Percentiles rank a stretch among this genome's conserved stretches.
phyloP scores from a whole-genome alignment of 139 green algal species.

The Ettlia oleoabundans region DNA sequence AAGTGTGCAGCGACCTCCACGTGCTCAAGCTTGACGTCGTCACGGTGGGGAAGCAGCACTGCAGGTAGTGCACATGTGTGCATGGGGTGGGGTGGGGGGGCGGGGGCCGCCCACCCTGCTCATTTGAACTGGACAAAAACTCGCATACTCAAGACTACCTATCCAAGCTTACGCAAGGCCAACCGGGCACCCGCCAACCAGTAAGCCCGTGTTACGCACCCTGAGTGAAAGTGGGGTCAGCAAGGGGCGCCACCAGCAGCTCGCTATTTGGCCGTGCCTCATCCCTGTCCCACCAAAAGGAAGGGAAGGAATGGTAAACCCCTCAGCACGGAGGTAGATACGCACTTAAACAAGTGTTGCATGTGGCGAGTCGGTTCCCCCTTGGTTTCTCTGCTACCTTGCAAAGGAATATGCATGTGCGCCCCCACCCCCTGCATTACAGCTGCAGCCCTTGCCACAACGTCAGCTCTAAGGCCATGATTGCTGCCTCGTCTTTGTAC shows the following conservation, averaged over 20 bases:
- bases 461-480: background rate
- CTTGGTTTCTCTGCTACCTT: too few relatives aligned
- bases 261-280: conserved; percentile 80
- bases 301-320: background rate
- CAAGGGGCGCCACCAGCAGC: conserved; percentile 69
- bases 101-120: background rate
- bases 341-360: too few relatives aligned
- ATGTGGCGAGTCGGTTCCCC: too few relatives aligned
- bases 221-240: conserved; percentile 47
- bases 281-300: conserved; percentile 46
- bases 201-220: background rate
- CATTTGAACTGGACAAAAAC: too few relatives aligned
- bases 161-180: too few relatives aligned
- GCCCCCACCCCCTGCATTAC: too few relatives aligned
- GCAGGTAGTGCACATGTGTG: background rate
- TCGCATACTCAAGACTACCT: too few relatives aligned
- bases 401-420: too few relatives aligned
- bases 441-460: too few relatives aligned
- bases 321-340: too few relatives aligned
- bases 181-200: too few relatives aligned
- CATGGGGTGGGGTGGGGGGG: background rate
- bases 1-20: conserved; percentile 46
- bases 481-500: too few relatives aligned
- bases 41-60: conserved; percentile 77
- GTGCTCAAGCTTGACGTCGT: conserved; percentile 83